Conservation (phyloP, 2,329 filamentous ascomycete species). For the Blastomyces parvus region DNA sequence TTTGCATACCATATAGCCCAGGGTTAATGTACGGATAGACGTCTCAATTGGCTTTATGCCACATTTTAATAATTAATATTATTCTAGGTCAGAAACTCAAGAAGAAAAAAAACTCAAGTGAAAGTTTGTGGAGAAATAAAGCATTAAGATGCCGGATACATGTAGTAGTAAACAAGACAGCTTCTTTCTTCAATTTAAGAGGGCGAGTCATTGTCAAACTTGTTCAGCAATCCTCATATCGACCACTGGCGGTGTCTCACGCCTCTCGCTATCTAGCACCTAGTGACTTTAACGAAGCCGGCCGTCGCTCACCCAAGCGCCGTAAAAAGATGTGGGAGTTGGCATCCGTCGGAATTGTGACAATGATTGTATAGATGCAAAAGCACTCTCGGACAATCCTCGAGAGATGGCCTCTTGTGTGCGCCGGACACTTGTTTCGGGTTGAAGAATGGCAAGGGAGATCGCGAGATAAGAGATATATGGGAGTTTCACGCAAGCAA, state of each 20-base stretch:
- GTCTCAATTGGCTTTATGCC: neutral
- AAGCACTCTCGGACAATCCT: neutral
- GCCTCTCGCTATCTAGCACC: neutral
- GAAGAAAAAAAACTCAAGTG: neutral
- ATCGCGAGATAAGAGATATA: neutral
- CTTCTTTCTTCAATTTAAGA: neutral
- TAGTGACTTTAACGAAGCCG: neutral
- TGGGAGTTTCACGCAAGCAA: neutral
- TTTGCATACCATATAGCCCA: neutral
- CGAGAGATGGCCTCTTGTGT: neutral
- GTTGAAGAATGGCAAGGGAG: neutral
- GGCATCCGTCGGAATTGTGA: neutral
- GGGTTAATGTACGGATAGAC: neutral
- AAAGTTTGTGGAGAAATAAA: neutral
- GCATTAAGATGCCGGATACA: neutral
- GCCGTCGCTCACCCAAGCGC: neutral
- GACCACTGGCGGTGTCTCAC: neutral
- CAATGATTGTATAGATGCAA: neutral
- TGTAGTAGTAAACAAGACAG: neutral
- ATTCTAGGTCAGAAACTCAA: neutral
- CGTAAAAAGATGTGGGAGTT: neutral
- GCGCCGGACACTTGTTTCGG: neutral
- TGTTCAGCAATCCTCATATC: neutral
- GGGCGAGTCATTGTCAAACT: neutral
- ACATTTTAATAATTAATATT: neutral